These are phyloP conservation scores for Pleoardoris graminearum DNA, from an alignment of 2,329 filamentous ascomycete genomes.

Conservation along the genomic window DNA sequence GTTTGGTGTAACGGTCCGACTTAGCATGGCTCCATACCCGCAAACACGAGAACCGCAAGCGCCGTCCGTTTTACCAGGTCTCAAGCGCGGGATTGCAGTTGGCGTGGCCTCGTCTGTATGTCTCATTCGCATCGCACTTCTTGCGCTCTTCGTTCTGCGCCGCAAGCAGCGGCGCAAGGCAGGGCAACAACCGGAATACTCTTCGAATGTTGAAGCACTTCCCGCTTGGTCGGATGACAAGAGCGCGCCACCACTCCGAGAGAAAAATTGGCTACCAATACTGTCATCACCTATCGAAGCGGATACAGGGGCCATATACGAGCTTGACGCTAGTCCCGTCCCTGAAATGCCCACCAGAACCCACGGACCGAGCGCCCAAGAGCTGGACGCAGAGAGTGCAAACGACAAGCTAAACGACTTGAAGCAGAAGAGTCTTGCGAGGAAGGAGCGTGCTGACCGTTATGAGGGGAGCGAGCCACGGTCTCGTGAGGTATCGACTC, in stretches of 20 bases:
- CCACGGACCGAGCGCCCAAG: slow-evolving; percentile 14
- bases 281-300: slow-evolving; percentile 22
- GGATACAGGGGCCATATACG: slow-evolving; percentile 25
- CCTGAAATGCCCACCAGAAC: slow-evolving; percentile 25
- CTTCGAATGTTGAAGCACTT: slow-evolving; percentile 8
- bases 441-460: background rate
- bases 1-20: background rate
- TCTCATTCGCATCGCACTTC: slow-evolving; percentile 26
- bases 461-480: background rate
- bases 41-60: background rate
- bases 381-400: slow-evolving; percentile 16
- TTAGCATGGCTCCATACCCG: slow-evolving; percentile 9
- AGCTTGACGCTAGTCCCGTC: slow-evolving; percentile 24
- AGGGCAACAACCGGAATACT: slow-evolving; percentile 7
- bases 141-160: slow-evolving; percentile 26
- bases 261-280: slow-evolving; percentile 1
- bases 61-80: slow-evolving; percentile 26
- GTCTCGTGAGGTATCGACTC: slow-evolving; percentile 1
- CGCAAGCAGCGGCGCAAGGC: slow-evolving; percentile 20
- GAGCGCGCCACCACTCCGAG: slow-evolving; percentile 4
- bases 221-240: slow-evolving; percentile 21
- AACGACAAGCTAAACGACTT: background rate
- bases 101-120: slow-evolving; percentile 30
- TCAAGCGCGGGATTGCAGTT: slow-evolving; percentile 36
- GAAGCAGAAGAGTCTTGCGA: background rate